Percentiles rank a stretch among this genome's conserved stretches.
Conservation (phyloP, 306 rosid species). For the Abrus precatorius region DNA sequence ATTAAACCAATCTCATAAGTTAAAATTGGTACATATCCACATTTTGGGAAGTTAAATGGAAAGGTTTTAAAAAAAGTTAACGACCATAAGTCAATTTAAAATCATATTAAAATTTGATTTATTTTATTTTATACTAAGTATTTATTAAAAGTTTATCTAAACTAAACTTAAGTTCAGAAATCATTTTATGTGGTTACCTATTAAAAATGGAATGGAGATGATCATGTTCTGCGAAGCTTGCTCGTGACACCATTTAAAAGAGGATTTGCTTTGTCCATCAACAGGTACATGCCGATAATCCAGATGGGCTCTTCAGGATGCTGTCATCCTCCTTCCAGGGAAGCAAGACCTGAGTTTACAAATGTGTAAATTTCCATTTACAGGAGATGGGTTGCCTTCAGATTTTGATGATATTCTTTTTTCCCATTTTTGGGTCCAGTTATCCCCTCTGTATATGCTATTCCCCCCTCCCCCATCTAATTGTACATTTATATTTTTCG, state of each 20-base stretch:
- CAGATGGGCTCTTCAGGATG: slow-evolving; percentile 93
- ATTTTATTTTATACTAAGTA: no score
- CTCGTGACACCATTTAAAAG: slow-evolving; percentile 14
- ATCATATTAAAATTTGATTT: no score
- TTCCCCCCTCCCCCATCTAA: background rate
- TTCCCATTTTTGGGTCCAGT: background rate
- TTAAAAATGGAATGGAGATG: slow-evolving; percentile 30
- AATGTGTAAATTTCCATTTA: background rate
- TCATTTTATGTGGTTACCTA: background rate
- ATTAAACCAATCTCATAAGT: no score
- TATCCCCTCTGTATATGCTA: slow-evolving; percentile 17
- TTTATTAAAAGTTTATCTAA: no score
- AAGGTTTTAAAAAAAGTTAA: no score
- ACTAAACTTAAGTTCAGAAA: background rate
- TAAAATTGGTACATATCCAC: no score
- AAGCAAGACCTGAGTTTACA: slow-evolving; percentile 52
- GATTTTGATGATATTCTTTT: slow-evolving; percentile 24
- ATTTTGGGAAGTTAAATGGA: no score
- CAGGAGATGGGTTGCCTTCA: slow-evolving; percentile 27
- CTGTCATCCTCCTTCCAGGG: slow-evolving; percentile 80
- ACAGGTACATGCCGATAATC: slow-evolving; percentile 97
- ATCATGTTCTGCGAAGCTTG: slow-evolving; percentile 15
- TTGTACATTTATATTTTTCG: background rate
- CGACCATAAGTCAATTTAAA: no score
- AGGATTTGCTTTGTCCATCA: slow-evolving; percentile 32